A percentile compares a stretch with the other conserved stretches of the same genome.
Evolutionary conservation across 768 basidiomycete genomes (phyloP).

Genomic region (Tylopilus felleus): DNA sequence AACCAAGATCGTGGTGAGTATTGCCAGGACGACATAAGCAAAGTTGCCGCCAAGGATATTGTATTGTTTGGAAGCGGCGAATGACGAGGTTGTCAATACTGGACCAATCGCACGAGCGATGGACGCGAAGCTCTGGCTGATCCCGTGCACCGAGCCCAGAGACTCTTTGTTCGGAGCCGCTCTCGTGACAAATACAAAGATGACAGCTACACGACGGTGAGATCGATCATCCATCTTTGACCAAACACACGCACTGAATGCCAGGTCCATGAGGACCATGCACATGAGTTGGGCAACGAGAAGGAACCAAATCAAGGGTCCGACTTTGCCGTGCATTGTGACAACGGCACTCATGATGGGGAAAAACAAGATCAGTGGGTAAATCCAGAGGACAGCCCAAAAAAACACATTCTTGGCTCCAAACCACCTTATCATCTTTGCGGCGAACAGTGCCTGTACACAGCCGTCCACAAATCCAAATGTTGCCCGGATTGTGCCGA

Average conservation of each 20-base stretch:
- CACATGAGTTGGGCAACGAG: conserved; percentile 28
- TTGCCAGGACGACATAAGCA: conserved; percentile 42
- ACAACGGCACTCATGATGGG: conserved; percentile 45
- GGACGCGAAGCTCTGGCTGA: conserved; percentile 48
- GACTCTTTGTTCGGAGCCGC: conserved; percentile 51
- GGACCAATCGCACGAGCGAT: conserved; percentile 46
- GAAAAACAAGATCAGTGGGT: conserved; percentile 40
- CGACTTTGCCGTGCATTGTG: conserved; percentile 28
- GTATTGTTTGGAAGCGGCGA: conserved; percentile 48
- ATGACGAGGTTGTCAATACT: conserved; percentile 45
- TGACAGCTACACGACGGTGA: conserved; percentile 34
- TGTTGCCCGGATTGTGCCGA: conserved; percentile 37
- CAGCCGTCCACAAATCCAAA: conserved; percentile 39
- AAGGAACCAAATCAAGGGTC: conserved; percentile 37
- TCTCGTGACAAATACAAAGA: conserved; percentile 53
- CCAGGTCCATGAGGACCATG: conserved; percentile 37
- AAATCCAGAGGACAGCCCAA: conserved; percentile 34
- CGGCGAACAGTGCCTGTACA: conserved; percentile 40
- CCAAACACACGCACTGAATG: conserved; percentile 30
- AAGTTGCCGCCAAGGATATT: conserved; percentile 49
- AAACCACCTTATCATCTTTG: conserved; percentile 37
- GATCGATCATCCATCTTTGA: background rate
- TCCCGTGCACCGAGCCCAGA: conserved; percentile 56
- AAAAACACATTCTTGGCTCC: conserved; percentile 44
- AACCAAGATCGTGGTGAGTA: conserved; percentile 27